phyloP scores from a whole-genome alignment of 73 alveolate genomes.

The Uronychia binucleata region DNA sequence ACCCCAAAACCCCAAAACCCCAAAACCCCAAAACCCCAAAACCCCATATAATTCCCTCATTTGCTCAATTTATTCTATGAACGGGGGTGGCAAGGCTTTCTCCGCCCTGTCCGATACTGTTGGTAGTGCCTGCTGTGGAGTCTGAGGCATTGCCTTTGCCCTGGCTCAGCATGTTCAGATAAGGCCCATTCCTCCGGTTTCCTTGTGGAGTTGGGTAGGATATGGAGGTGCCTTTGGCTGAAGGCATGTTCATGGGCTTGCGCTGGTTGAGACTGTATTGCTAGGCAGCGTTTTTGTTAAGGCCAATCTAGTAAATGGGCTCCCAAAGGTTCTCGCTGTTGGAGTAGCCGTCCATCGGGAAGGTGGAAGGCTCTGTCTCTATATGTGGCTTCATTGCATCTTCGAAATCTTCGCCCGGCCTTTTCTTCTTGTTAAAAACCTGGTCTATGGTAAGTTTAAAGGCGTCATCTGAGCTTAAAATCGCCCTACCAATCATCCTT shows the following conservation, averaged over 20 bases:
- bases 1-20: slow-evolving; percentile 4
- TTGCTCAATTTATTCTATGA: not conserved
- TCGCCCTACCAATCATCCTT: slow-evolving; percentile 87
- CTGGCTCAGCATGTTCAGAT: not conserved
- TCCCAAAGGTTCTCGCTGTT: slow-evolving; percentile 45
- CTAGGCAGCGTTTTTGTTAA: not conserved
- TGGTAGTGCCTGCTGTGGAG: not conserved
- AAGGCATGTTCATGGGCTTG: not conserved
- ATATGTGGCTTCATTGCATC: not conserved
- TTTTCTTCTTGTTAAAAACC: slow-evolving; percentile 23
- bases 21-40: not conserved
- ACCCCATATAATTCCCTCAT: too few species aligned
- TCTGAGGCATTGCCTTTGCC: not conserved
- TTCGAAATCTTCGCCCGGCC: slow-evolving; percentile 12
- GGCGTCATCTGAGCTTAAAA: too few species aligned
- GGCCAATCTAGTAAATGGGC: not conserved
- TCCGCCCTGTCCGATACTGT: not conserved
- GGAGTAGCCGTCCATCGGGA: slow-evolving; percentile 12
- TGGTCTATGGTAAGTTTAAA: slow-evolving; percentile 65
- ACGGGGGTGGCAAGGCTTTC: not conserved
- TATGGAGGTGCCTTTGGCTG: not conserved
- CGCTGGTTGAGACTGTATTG: not conserved
- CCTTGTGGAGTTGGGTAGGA: not conserved
- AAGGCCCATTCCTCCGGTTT: not conserved
- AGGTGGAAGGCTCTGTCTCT: not conserved